These are phyloP conservation scores for Suillus americanus DNA, from an alignment of 768 basidiomycete genomes.

Conservation along the genomic window DNA sequence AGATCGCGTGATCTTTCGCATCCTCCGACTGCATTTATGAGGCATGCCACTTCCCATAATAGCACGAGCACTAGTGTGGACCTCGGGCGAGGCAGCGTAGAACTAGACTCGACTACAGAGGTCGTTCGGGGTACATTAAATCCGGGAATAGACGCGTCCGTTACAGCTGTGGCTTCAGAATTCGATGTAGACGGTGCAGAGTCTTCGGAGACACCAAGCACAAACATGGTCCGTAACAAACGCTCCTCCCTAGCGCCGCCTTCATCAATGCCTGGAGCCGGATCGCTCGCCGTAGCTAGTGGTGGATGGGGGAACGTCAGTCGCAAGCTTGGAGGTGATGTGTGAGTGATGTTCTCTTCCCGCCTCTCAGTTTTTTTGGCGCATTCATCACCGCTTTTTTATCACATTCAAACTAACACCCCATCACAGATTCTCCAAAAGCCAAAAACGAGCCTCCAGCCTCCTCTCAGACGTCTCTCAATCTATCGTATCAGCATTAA, in stretches of 20 bases:
- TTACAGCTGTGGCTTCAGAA: not conserved
- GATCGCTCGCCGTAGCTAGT: slow-evolving; percentile 34
- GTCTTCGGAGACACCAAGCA: not conserved
- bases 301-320: slow-evolving; percentile 50
- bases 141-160: not conserved
- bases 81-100: not conserved
- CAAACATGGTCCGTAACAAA: not conserved
- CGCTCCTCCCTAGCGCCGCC: slow-evolving; percentile 28
- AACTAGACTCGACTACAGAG: not conserved
- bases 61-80: slow-evolving; percentile 1
- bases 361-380: not conserved
- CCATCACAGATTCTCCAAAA: slow-evolving; percentile 55
- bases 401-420: not conserved
- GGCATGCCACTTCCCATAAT: not conserved
- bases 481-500: slow-evolving; percentile 49
- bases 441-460: slow-evolving; percentile 66
- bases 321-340: slow-evolving; percentile 60
- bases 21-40: slow-evolving; percentile 1
- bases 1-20: slow-evolving; percentile 25
- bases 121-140: not conserved
- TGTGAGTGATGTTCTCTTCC: slow-evolving; percentile 33
- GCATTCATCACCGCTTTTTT: not conserved
- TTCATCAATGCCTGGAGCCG: slow-evolving; percentile 41
- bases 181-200: not conserved
- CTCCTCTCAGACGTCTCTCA: slow-evolving; percentile 66